A percentile compares a stretch with the other conserved stretches of the same genome.
Evolutionary conservation across 306 rosid species (phyloP).

Genomic region (Casuarina equisetifolia): DNA sequence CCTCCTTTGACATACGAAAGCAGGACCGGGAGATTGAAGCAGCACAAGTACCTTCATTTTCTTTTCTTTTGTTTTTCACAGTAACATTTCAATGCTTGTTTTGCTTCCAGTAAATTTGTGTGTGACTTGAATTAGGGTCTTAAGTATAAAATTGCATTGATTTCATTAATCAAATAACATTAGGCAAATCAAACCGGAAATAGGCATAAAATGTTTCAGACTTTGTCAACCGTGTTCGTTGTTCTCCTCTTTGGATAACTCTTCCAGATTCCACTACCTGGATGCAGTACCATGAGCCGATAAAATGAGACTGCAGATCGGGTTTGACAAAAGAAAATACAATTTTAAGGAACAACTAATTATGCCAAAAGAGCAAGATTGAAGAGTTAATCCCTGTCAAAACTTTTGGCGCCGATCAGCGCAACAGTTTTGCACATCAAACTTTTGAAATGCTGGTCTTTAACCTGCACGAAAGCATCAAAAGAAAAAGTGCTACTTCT

Average conservation of each 20-base stretch:
- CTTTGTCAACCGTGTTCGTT: conserved; percentile 1
- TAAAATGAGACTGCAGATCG: background rate
- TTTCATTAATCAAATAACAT: background rate
- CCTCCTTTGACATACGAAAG: conserved; percentile 53
- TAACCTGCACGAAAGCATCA: too few relatives aligned
- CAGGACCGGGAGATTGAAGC: conserved; percentile 71
- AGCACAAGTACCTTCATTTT: conserved; percentile 51
- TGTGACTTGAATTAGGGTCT: background rate
- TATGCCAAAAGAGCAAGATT: background rate
- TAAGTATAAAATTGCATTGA: background rate
- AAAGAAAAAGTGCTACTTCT: too few relatives aligned
- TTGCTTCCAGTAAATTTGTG: background rate
- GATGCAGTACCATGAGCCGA: conserved; percentile 7
- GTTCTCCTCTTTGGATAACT: conserved; percentile 1
- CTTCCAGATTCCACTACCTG: background rate
- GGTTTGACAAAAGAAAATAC: background rate
- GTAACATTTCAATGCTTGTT: background rate
- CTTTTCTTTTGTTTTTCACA: background rate
- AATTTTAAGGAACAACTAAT: background rate
- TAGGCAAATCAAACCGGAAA: background rate
- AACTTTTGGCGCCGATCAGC: background rate
- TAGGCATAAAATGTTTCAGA: background rate
- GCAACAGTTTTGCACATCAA: background rate
- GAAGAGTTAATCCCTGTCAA: background rate
- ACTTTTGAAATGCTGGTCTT: conserved; percentile 7